Evolutionary conservation across 352 stramenopile species (phyloP).

Genomic region (Aphanomyces invadans): DNA sequence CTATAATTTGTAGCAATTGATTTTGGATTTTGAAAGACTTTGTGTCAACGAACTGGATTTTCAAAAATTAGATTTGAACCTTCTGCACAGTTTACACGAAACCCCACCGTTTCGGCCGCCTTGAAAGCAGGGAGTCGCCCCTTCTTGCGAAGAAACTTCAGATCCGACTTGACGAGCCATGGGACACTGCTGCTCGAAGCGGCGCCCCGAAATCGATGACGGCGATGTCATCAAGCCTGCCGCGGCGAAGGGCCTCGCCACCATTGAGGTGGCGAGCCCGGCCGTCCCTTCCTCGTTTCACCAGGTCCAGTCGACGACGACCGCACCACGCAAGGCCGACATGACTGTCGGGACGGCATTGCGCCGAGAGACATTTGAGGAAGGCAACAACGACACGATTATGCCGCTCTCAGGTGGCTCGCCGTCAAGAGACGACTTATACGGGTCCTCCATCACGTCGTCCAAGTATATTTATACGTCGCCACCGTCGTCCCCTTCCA

Average conservation of each 20-base stretch:
- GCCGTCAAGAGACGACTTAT: neutral
- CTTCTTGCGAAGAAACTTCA: neutral
- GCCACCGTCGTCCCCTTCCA: conserved; percentile 7
- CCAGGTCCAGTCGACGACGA: neutral
- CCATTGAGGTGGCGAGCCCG: neutral
- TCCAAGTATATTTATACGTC: conserved; percentile 19
- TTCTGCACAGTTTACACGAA: neutral
- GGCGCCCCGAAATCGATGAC: neutral
- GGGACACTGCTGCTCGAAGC: conserved; percentile 22
- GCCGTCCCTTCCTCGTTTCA: neutral
- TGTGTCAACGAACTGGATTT: neutral
- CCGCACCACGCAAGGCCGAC: neutral
- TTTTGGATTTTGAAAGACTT: neutral
- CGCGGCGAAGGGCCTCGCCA: neutral
- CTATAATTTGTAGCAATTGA: neutral
- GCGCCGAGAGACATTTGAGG: neutral
- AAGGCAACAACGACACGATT: neutral
- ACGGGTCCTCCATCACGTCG: conserved; percentile 9
- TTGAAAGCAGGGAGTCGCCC: neutral
- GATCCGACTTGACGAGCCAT: neutral
- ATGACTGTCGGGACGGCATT: neutral
- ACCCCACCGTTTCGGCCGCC: neutral
- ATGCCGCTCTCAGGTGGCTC: neutral
- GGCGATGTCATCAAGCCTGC: neutral
- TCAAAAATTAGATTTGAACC: neutral